Evolutionary conservation across 2,329 filamentous ascomycete genomes (phyloP), one percentile per base, ranked within the genome.

Genomic region (Ceratocystis lukuohia): DNA sequence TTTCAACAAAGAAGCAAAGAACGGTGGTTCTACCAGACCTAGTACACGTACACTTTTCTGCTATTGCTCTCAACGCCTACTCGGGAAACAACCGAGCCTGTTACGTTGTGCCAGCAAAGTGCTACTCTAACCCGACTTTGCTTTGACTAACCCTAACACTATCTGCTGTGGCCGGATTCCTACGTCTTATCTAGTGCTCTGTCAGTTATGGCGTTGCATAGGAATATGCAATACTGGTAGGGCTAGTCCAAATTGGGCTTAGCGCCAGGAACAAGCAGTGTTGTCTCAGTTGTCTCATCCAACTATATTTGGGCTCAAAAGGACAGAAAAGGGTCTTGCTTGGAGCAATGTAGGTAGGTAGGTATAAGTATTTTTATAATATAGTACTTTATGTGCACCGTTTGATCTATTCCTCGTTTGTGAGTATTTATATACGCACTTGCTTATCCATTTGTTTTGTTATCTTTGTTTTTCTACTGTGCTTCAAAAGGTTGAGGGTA

Each of bases 181-280:
- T 41, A 5, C 37, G 10, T 15, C 10, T 41, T 41, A 12, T 41
- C 37, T 41, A 41, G 10, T 10, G 37, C 37, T 41, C 37, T 53
- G 48, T 15, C 48, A 59, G n/a, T n/a, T 59, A 15, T 37, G 28
- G 56, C 56, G 53, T 30, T 30, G 22, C 53, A 57, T 30, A 56
- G 22, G 20, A 2, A 56, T 15, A 30, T 57, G 53, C 53, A 30
- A 56, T 28, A 22, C 15, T 33, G 6, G n/a, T 30, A 30, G 28
- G 62, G 5, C 28, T 63, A 20, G 2, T 22, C 22, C 61, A n/a
- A 50, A 63, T 57, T n/a, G 0, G 53, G 68, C 41, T 62, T 68
- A 69, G 66, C 62, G 66, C 63, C 68, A 68, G 68, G 68, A 66
- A 67, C 64, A 69, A 66, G n/a, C 10, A 65, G 20, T 5, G 37